phyloP scores from a whole-genome alignment of 352 stramenopile species.

The Phytophthora idaei region DNA sequence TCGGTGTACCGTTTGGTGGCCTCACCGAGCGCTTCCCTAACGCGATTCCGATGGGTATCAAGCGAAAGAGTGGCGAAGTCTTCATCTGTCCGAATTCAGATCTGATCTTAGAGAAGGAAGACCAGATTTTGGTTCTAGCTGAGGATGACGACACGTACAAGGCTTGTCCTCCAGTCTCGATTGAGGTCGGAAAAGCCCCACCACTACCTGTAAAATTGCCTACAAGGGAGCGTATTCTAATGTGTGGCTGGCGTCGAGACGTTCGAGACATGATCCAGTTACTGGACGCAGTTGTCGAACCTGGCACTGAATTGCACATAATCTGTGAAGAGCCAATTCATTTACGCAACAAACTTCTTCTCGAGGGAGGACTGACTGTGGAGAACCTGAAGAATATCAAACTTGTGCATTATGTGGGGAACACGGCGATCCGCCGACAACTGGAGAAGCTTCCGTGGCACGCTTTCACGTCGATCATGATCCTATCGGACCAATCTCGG shows the following conservation, averaged over 20 bases:
- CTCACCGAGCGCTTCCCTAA: constrained; percentile 78
- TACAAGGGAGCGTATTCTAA: constrained; percentile 67
- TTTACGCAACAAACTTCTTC: constrained; percentile 62
- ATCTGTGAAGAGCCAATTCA: constrained; percentile 79
- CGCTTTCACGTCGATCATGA: constrained; percentile 85
- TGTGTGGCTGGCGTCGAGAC: constrained; percentile 89
- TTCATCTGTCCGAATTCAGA: constrained; percentile 54
- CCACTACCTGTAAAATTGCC: constrained; percentile 17
- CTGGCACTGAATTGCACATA: constrained; percentile 75
- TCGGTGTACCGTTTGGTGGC: constrained; percentile 62
- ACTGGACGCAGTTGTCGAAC: constrained; percentile 70
- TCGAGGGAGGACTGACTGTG: constrained; percentile 59
- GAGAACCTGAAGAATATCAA: constrained; percentile 46
- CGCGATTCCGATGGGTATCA: constrained; percentile 81
- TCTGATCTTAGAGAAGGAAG: constrained; percentile 44
- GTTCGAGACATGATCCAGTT: constrained; percentile 88
- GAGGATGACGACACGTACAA: constrained; percentile 91
- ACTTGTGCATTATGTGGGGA: constrained; percentile 74
- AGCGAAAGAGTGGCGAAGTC: constrained; percentile 55
- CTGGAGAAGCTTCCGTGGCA: constrained; percentile 60
- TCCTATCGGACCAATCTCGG: constrained; percentile 70
- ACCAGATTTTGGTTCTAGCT: constrained; percentile 81
- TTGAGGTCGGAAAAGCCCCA: constrained; percentile 50
- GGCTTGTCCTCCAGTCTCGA: constrained; percentile 39
- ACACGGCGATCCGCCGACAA: constrained; percentile 79